Percentiles rank a stretch among this genome's conserved stretches.
Evolutionary conservation across 768 basidiomycete genomes (phyloP).

Genomic region (Boletus speciosus): DNA sequence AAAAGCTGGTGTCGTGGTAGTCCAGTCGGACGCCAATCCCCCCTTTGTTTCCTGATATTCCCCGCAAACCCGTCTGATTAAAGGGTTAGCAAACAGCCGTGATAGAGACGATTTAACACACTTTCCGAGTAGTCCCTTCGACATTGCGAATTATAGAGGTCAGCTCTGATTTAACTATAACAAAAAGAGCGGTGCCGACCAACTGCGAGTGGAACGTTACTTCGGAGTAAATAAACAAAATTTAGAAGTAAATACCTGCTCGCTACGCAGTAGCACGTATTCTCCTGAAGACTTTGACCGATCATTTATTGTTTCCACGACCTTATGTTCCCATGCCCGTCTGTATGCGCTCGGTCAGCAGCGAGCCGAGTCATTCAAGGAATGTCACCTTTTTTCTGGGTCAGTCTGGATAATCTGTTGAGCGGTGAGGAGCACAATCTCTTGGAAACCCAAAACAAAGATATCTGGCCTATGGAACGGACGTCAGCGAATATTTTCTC

Average conservation of each 20-base stretch:
- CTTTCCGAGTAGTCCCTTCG: constrained; percentile 90
- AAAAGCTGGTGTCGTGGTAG: constrained; percentile 87
- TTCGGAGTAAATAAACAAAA: background rate
- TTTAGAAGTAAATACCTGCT: constrained; percentile 57
- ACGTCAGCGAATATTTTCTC: constrained; percentile 25
- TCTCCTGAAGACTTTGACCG: constrained; percentile 64
- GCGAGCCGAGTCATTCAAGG: background rate
- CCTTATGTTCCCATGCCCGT: constrained; percentile 80
- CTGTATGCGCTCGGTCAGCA: constrained; percentile 38
- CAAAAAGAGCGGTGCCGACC: constrained; percentile 89
- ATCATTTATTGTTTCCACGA: constrained; percentile 73
- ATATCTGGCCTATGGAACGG: constrained; percentile 68
- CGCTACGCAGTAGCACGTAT: constrained; percentile 87
- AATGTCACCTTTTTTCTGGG: constrained; percentile 77
- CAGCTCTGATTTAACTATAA: constrained; percentile 76
- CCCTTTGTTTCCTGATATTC: constrained; percentile 97
- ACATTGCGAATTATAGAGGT: constrained; percentile 84
- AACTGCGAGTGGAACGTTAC: constrained; percentile 48
- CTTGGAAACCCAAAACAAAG: constrained; percentile 90
- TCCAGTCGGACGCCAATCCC: constrained; percentile 93
- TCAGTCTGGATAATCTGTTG: constrained; percentile 96
- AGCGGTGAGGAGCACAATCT: constrained; percentile 96
- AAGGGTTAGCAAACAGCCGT: background rate
- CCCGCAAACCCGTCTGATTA: constrained; percentile 74
- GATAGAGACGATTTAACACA: constrained; percentile 24